phyloP scores from a whole-genome alignment of 106 monocot genomes.

The Chionographis japonica region DNA sequence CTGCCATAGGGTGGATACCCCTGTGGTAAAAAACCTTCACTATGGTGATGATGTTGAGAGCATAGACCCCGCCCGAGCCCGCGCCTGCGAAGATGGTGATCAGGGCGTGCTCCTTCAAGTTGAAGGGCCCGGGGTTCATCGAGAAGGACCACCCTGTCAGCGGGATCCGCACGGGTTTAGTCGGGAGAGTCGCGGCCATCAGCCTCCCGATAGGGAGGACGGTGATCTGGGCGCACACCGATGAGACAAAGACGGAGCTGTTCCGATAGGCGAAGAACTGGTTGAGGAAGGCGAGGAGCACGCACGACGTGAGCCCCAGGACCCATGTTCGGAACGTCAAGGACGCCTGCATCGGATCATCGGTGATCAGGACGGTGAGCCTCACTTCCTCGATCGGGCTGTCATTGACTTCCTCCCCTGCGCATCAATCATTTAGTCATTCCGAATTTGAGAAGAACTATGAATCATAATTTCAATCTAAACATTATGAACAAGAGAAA shows the following conservation, averaged over 20 bases:
- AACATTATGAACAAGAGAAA: too few relatives aligned
- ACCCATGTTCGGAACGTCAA: slow-evolving; percentile 29
- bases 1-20: not conserved
- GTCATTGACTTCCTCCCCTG: not conserved
- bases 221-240: not conserved
- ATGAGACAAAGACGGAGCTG: not conserved
- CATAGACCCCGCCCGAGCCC: not conserved
- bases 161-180: not conserved
- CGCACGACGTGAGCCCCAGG: slow-evolving; percentile 8
- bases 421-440: too few relatives aligned
- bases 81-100: slow-evolving; percentile 7
- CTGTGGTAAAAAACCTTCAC: slow-evolving; percentile 10
- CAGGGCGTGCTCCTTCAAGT: slow-evolving; percentile 11
- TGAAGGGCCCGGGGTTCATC: slow-evolving; percentile 10
- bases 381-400: slow-evolving; percentile 24
- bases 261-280: slow-evolving; percentile 13
- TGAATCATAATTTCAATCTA: too few relatives aligned
- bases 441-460: too few relatives aligned
- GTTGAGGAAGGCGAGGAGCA: slow-evolving; percentile 12
- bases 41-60: slow-evolving; percentile 1
- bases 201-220: slow-evolving; percentile 4
- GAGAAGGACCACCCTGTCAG: not conserved
- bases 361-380: slow-evolving; percentile 9
- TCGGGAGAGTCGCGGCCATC: slow-evolving; percentile 13
- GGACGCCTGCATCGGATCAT: not conserved